Percentiles rank a stretch among this genome's conserved stretches.
These are phyloP conservation scores for Metarhizium anisopliae DNA, from an alignment of 2,329 filamentous ascomycete species.

Conservation along the genomic window DNA sequence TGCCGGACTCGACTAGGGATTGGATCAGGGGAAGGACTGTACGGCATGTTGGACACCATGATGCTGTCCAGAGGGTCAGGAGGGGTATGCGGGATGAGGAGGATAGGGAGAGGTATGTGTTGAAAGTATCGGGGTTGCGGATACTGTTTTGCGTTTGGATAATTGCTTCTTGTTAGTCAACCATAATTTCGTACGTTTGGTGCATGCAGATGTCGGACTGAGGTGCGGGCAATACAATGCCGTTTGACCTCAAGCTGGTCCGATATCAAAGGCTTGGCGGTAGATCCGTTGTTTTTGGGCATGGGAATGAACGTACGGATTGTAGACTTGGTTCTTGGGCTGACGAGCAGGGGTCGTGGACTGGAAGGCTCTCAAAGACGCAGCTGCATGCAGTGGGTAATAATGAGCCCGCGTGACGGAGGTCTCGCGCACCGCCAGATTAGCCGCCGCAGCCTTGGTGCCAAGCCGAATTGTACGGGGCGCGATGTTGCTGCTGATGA, in stretches of 20 bases:
- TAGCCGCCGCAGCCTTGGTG: background rate
- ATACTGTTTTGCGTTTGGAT: constrained; percentile 30
- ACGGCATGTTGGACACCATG: constrained; percentile 47
- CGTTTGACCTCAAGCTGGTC: no score
- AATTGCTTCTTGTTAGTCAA: background rate
- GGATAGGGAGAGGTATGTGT: constrained; percentile 46
- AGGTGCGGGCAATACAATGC: no score
- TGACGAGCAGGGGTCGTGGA: constrained; percentile 6
- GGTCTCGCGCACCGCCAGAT: background rate
- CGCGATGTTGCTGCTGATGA: background rate
- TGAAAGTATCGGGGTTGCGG: constrained; percentile 43
- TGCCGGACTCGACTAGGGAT: constrained; percentile 38
- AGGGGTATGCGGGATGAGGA: constrained; percentile 44
- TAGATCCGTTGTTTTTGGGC: background rate
- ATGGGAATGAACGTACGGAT: constrained; percentile 7
- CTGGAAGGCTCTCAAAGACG: background rate
- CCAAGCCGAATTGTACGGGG: background rate
- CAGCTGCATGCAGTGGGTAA: background rate
- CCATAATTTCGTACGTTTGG: no score
- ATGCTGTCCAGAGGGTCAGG: constrained; percentile 52
- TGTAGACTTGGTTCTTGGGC: constrained; percentile 13
- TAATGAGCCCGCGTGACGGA: background rate
- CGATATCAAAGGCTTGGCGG: no score
- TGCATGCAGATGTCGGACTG: background rate
- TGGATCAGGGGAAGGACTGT: constrained; percentile 38